Evolutionary conservation across 2,329 filamentous ascomycete genomes (phyloP).

Genomic region (Gremmenia infestans): DNA sequence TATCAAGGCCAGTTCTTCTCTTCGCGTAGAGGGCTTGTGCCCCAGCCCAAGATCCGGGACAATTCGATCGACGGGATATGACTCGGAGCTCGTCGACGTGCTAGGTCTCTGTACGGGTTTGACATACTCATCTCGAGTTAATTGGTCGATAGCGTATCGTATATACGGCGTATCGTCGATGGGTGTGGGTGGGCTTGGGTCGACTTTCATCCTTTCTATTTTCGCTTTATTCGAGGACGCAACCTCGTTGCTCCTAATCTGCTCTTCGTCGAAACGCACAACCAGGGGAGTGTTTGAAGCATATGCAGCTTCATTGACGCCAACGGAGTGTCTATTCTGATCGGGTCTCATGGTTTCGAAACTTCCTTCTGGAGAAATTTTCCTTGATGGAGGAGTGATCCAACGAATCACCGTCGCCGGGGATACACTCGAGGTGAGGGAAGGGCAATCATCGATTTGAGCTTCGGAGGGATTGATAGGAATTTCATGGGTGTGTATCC

Average conservation of each 20-base stretch:
- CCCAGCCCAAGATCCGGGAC: slow-evolving; percentile 42
- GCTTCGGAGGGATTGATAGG: slow-evolving; percentile 20
- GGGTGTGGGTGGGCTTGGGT: slow-evolving; percentile 53
- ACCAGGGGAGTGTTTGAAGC: slow-evolving; percentile 17
- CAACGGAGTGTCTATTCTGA: slow-evolving; percentile 13
- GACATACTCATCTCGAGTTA: slow-evolving; percentile 69
- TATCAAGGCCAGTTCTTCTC: slow-evolving; percentile 29
- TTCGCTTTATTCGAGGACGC: slow-evolving; percentile 17
- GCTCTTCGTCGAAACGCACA: slow-evolving; percentile 28
- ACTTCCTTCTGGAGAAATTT: slow-evolving; percentile 4
- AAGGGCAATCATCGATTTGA: slow-evolving; percentile 22
- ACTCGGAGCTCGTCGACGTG: slow-evolving; percentile 35
- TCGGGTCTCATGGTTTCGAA: slow-evolving; percentile 14
- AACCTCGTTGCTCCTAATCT: slow-evolving; percentile 21
- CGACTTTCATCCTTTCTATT: slow-evolving; percentile 15
- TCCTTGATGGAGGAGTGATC: slow-evolving; percentile 22
- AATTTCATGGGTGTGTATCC: slow-evolving; percentile 15
- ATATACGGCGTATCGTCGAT: slow-evolving; percentile 86
- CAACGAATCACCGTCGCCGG: slow-evolving; percentile 27
- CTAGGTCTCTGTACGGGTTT: slow-evolving; percentile 48
- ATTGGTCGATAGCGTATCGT: slow-evolving; percentile 80
- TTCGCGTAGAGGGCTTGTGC: slow-evolving; percentile 19
- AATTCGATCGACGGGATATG: slow-evolving; percentile 46
- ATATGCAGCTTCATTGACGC: slow-evolving; percentile 22
- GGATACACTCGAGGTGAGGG: slow-evolving; percentile 21